phyloP scores from a whole-genome alignment of 306 rosid genomes.

The Ormosia emarginata region DNA sequence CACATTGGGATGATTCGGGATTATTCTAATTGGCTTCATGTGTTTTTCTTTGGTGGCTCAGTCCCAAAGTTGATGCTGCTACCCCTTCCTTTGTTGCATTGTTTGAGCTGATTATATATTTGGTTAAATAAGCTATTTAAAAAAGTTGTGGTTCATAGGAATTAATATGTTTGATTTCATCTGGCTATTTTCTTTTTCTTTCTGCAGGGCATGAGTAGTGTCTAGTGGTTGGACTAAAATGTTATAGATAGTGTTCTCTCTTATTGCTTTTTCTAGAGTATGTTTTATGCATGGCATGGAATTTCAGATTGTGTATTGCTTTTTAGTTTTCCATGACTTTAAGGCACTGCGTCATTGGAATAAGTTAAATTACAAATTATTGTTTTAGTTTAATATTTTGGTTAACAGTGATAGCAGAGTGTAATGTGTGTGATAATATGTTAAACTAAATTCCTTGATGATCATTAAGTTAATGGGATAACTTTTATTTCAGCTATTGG shows the following conservation, averaged over 20 bases:
- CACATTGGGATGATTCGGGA: neutral
- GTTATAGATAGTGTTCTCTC: neutral
- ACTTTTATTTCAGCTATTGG: slow-evolving; percentile 16
- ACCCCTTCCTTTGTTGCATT: neutral
- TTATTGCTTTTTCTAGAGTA: neutral
- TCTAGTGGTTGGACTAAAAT: neutral
- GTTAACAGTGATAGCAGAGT: neutral
- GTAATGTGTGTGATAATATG: neutral
- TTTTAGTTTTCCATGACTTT: neutral
- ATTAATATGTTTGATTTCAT: neutral
- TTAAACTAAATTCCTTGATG: neutral
- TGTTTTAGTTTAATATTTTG: neutral
- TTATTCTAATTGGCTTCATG: neutral
- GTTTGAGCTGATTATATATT: neutral
- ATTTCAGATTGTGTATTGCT: too few species aligned
- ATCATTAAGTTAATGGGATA: neutral
- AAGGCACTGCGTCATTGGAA: neutral
- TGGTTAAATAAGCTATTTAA: neutral
- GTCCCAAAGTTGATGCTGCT: neutral
- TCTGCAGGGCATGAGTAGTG: neutral
- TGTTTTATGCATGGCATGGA: neutral
- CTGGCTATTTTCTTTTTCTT: neutral
- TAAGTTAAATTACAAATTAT: neutral
- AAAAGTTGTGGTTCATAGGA: neutral
- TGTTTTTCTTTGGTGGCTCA: neutral